Base-by-base conservation (phyloP, 768 basidiomycete genomes). In the Ramaria rubella region DNA sequence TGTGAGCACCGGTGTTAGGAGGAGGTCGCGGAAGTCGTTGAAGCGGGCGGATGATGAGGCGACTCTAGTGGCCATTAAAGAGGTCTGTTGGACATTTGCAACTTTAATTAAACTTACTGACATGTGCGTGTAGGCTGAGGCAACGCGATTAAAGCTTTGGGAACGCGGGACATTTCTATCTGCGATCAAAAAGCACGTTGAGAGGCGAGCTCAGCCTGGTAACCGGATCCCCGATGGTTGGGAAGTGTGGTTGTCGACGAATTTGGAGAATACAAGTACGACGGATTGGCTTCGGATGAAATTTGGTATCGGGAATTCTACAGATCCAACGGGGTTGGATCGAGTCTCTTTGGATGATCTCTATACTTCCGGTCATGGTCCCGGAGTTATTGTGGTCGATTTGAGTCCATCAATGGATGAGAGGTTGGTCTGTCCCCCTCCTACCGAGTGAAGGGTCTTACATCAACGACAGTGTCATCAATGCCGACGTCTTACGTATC, bases 231-330 rank as follows among this genome's bases (percentile, higher is more conserved):
- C 52, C n/a, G 4, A 19, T 6, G 46, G 46, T 6, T 89, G 86
- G 84, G 74, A 76, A 24, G 68, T 81, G 36, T 90, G 87, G 88
- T 65, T 90, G n/a, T 87, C 87, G 2, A 73, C 81, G 62, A 89
- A 90, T 63, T 79, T 81, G 12, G 82, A 82, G 57, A 81, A 76
- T 61, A 86, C 89, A 62, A 81, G 79, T 19, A 90, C 87, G 7
- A 86, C 87, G 3, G 87, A 89, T 36, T 90, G 88, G 88, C 62
- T 90, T 40, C 83, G 89, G 63, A 75, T 76, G 61, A 91, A 91
- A 68, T 89, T 90, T 58, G 76, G 83, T 60, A 75, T 88, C 9
- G 27, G 36, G n/a, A 17, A 11, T 24, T 27, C 46, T 14, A 27
- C 23, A 4, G 12, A 14, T 23, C 27, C 46, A 2, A 48, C 46